Evolutionary conservation across 1,139 yeast species (phyloP).

Genomic region (Sugiyamaella neomexicana): DNA sequence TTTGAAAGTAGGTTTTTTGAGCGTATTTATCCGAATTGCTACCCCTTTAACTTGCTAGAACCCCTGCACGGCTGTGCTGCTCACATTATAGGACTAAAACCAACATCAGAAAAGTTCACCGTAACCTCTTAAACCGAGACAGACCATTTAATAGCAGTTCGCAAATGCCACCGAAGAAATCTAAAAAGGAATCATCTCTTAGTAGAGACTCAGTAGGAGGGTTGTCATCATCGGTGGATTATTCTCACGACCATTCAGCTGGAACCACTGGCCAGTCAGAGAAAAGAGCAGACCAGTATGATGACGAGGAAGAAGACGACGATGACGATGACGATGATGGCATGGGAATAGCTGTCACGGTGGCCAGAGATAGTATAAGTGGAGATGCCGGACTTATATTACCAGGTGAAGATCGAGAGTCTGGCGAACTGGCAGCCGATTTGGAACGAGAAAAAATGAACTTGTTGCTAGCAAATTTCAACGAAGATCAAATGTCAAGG

Average conservation of each 20-base stretch:
- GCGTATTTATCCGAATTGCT: too few relatives aligned
- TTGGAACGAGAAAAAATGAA: slow-evolving; percentile 55
- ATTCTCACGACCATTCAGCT: slow-evolving; percentile 9
- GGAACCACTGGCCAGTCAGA: slow-evolving; percentile 1
- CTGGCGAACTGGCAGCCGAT: slow-evolving; percentile 22
- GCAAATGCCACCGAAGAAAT: slow-evolving; percentile 13
- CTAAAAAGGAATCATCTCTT: slow-evolving; percentile 14
- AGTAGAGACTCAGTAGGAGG: neutral
- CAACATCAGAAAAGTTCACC: too few relatives aligned
- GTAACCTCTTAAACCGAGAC: too few relatives aligned
- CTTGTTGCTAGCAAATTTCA: slow-evolving; percentile 67
- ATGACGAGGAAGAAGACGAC: slow-evolving; percentile 22
- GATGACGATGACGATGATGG: slow-evolving; percentile 28
- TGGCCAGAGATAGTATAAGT: neutral
- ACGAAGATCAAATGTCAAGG: slow-evolving; percentile 80
- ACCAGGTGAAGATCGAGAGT: slow-evolving; percentile 17
- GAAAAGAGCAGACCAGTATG: slow-evolving; percentile 3
- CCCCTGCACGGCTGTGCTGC: neutral
- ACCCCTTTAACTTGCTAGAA: neutral
- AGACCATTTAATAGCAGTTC: neutral
- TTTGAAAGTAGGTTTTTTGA: too few relatives aligned
- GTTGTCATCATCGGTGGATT: neutral
- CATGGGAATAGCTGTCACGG: slow-evolving; percentile 13
- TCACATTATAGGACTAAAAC: too few relatives aligned
- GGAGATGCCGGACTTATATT: neutral